Base-by-base conservation (phyloP, 2,329 filamentous ascomycete species). In the Colletotrichum sp. region DNA sequence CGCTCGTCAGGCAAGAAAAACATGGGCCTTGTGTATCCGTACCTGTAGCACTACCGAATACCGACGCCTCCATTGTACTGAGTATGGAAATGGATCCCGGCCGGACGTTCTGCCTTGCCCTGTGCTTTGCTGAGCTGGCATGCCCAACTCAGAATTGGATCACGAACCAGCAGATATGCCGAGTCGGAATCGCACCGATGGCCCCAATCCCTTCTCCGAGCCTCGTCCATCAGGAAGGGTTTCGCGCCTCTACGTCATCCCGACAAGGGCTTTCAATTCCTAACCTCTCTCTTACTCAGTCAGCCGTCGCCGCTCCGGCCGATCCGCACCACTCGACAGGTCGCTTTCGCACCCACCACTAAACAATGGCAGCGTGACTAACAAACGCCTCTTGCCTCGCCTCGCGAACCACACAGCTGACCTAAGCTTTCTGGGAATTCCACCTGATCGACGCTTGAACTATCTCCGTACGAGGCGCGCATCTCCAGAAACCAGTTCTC, bases 261-360 rank as follows among this genome's bases (percentile, higher is more conserved):
- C 36, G 71, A 69, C 65, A 21, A 38, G 70, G 74, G 65, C 58
- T 34, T 64, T 57, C 30, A 28, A 58, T 52, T 63, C 34, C 58
- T 74, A 58, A 73, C 65, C 36, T 65, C 65, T 9, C 34, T 61
- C 65, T 76, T 76, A 76, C 70, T 76, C 71, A 66, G 70, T 74
- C 43, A 60, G 34, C 12, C 48, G 21, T 69, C 48, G 64, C 58
- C 63, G 58, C 71, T 74, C 74, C 74, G 74, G 74, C 74, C 65
- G 70, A 76, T 76, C 74, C 74, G 74, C 64, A 75, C 55, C 72
- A 30, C 30, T 30, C 16, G 36, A 36, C 38, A 21, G 34, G 26
- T 58, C 68, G 38, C 63, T 75, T 63, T 73, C 65, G 70, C 65
- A 73, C 58, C 70, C 34, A 68, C 73, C 69, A 26, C 36, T 38